Percentiles rank a stretch among this genome's conserved stretches.
Conservation (phyloP, 768 basidiomycete species). For the Boletus vermiculosoides region DNA sequence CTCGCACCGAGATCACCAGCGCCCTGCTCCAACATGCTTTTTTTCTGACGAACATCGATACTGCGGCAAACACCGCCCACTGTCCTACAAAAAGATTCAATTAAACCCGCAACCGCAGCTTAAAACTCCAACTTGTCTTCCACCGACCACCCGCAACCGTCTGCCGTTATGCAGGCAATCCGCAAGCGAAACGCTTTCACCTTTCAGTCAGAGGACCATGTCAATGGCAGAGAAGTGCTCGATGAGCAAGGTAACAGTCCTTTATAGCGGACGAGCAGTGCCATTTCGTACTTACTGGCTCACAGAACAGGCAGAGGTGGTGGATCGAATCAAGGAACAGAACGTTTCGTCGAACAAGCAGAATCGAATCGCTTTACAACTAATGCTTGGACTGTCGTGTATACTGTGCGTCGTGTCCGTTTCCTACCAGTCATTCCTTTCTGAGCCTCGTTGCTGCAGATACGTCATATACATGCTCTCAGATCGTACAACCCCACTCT, state of each 20-base stretch:
- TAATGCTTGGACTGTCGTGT: constrained; percentile 44
- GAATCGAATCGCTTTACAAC: constrained; percentile 40
- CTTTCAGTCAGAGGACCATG: constrained; percentile 32
- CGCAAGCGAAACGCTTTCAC: constrained; percentile 49
- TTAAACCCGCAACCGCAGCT: neutral
- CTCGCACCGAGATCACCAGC: constrained; percentile 13
- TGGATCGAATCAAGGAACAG: constrained; percentile 46
- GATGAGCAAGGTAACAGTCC: constrained; percentile 51
- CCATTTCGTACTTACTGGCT: neutral
- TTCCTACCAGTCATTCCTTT: neutral
- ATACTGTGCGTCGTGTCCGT: constrained; percentile 41
- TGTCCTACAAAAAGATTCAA: constrained; percentile 9
- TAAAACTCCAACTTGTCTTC: neutral
- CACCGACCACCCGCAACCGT: neutral
- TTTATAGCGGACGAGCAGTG: neutral
- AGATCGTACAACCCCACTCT: constrained; percentile 47
- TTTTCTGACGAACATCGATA: neutral
- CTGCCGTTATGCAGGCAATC: constrained; percentile 30
- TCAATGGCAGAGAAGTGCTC: constrained; percentile 36
- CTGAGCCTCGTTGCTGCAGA: constrained; percentile 31
- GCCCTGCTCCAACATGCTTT: neutral
- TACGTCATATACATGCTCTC: constrained; percentile 49
- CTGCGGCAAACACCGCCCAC: constrained; percentile 4
- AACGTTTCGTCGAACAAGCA: constrained; percentile 43
- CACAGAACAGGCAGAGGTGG: constrained; percentile 61